Conservation (phyloP, 805 yeast species). For the Kodamaea neixiangensis region DNA sequence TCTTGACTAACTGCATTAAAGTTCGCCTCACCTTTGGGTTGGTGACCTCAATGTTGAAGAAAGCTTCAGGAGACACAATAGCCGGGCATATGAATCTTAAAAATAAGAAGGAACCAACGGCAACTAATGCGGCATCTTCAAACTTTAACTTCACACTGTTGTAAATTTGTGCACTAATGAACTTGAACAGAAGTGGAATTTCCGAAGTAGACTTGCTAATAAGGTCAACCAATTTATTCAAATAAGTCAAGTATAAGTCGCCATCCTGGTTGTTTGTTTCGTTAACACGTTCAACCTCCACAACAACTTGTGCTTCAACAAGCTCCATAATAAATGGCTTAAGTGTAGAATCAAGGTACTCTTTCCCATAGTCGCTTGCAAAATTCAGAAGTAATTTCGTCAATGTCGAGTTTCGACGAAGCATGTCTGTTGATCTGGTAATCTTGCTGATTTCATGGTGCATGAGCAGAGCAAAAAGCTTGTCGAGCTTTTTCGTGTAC, state of each 20-base stretch:
- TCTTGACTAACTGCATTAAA: slow-evolving; percentile 76
- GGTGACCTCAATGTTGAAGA: slow-evolving; percentile 30
- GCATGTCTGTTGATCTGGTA: slow-evolving; percentile 65
- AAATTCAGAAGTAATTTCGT: slow-evolving; percentile 73
- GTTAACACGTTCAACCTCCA: slow-evolving; percentile 63
- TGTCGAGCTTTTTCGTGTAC: slow-evolving; percentile 34
- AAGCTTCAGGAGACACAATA: slow-evolving; percentile 80
- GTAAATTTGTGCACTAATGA: slow-evolving; percentile 68
- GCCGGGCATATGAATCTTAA: slow-evolving; percentile 85
- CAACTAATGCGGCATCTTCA: slow-evolving; percentile 58
- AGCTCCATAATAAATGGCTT: slow-evolving; percentile 59
- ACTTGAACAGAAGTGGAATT: slow-evolving; percentile 72
- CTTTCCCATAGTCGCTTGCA: slow-evolving; percentile 65
- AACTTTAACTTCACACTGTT: slow-evolving; percentile 58
- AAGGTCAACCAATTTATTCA: slow-evolving; percentile 57
- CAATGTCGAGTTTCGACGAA: slow-evolving; percentile 80
- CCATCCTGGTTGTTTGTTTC: slow-evolving; percentile 36
- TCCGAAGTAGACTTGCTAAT: slow-evolving; percentile 54
- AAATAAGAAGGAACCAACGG: slow-evolving; percentile 86
- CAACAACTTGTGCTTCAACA: slow-evolving; percentile 46
- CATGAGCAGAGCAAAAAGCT: slow-evolving; percentile 56
- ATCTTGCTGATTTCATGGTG: slow-evolving; percentile 63
- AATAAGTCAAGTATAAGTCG: slow-evolving; percentile 54
- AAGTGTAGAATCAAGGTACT: slow-evolving; percentile 55
- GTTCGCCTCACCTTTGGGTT: slow-evolving; percentile 55